Evolutionary conservation across 306 rosid species (phyloP).

Genomic region (Oemleria cerasiformis): DNA sequence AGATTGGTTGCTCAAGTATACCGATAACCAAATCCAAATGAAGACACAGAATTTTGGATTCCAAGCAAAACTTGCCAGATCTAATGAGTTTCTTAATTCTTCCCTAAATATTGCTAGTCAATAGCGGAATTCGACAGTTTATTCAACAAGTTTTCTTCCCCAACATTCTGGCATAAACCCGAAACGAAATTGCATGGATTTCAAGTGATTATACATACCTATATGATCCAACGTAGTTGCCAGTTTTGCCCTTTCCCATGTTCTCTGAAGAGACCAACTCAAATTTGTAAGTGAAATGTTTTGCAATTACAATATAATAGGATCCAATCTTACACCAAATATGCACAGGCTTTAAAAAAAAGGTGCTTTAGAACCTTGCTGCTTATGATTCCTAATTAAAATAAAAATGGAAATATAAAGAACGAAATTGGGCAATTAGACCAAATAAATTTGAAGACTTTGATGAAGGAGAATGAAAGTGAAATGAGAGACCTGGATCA

Average conservation of each 20-base stretch:
- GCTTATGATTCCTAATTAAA: not conserved
- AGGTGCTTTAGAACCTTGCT: not conserved
- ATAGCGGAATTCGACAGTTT: not conserved
- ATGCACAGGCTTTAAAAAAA: not conserved
- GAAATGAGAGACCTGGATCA: conserved; percentile 70
- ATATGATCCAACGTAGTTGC: conserved; percentile 82
- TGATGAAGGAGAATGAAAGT: not conserved
- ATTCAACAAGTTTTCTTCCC: not conserved
- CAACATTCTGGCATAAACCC: not conserved
- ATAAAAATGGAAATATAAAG: too few species aligned
- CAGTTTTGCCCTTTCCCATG: conserved; percentile 94
- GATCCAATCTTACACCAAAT: not conserved
- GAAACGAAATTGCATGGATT: conserved; percentile 18
- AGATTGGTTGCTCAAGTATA: not conserved
- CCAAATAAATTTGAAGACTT: too few species aligned
- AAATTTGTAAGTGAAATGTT: conserved; percentile 5
- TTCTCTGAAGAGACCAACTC: conserved; percentile 60
- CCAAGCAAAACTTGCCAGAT: not conserved
- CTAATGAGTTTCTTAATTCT: not conserved
- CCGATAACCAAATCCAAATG: not conserved
- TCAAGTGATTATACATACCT: conserved; percentile 50
- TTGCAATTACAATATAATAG: not conserved
- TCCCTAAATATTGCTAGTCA: not conserved
- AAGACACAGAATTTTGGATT: not conserved
- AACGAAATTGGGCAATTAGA: too few species aligned